Evolutionary conservation across 1,284 basidiomycete species (phyloP).

Genomic region (Cutaneotrichosporon sp.): DNA sequence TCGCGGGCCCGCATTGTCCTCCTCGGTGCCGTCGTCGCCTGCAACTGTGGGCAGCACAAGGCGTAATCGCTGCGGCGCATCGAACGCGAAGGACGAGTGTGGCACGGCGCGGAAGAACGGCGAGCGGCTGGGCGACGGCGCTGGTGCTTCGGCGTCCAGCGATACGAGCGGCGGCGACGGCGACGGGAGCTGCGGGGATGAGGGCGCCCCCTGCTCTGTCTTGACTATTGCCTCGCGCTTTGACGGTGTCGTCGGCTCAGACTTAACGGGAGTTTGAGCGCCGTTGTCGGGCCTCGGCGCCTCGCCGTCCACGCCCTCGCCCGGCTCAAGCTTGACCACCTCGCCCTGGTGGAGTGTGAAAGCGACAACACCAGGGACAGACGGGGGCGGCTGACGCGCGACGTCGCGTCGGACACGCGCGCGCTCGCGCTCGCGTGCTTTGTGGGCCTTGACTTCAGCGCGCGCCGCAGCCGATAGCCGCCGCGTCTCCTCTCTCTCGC

Average conservation of each 20-base stretch:
- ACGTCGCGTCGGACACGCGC: background rate
- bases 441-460: background rate
- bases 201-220: too few relatives aligned
- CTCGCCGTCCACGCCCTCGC: background rate
- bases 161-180: background rate
- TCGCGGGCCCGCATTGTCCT: background rate
- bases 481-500: background rate
- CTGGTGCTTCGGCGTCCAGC: background rate
- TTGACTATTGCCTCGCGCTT: background rate
- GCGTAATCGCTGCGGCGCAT: slow-evolving; percentile 7
- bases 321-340: slow-evolving; percentile 2
- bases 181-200: too few relatives aligned
- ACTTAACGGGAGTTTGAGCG: too few relatives aligned
- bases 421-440: background rate
- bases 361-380: background rate
- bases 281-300: background rate
- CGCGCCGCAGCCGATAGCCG: slow-evolving; percentile 3
- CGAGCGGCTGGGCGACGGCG: background rate
- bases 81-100: background rate
- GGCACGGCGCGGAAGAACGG: background rate
- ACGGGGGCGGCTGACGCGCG: background rate
- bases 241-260: background rate
- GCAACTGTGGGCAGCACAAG: background rate
- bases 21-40: background rate
- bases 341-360: background rate